These are phyloP conservation scores for Coemansia sp. DNA, from an alignment of 192 early-diverging fungal genomes.

Conservation along the genomic window DNA sequence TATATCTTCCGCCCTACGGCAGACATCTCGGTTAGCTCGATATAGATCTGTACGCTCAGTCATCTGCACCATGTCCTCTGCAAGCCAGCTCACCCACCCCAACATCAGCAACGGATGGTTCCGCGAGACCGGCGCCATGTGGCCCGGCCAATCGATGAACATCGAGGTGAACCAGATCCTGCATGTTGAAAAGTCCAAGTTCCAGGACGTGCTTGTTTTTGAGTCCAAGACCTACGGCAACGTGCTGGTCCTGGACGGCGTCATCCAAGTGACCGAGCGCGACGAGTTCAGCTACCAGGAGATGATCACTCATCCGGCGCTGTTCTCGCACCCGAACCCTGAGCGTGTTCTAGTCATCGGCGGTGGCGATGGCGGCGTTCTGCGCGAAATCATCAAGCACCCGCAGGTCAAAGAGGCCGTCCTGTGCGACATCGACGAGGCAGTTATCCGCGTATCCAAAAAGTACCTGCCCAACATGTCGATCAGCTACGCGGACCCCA, in stretches of 20 bases:
- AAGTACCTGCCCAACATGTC: constrained; percentile 92
- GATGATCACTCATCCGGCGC: constrained; percentile 97
- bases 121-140: constrained; percentile 87
- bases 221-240: constrained; percentile 92
- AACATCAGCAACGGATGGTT: constrained; percentile 97
- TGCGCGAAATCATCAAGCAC: constrained; percentile 98
- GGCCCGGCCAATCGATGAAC: constrained; percentile 99
- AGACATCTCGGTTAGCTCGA: constrained; percentile 1
- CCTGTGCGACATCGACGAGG: constrained; percentile 97
- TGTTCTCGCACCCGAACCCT: constrained; percentile 94
- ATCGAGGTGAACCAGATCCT: constrained; percentile 94
- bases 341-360: constrained; percentile 97
- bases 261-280: constrained; percentile 96
- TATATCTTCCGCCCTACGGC: background rate
- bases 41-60: background rate
- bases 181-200: constrained; percentile 90
- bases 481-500: constrained; percentile 90
- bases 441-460: constrained; percentile 88
- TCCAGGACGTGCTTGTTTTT: constrained; percentile 98
- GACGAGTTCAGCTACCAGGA: constrained; percentile 99
- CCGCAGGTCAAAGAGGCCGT: constrained; percentile 86
- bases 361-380: constrained; percentile 98
- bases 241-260: constrained; percentile 96
- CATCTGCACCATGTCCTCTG: constrained; percentile 17
- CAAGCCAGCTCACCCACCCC: constrained; percentile 68